Evolutionary conservation across 129 eudicot genomes (phyloP).

Genomic region (sunflower (Helianthus annuus)): HanXRQr2.0-SUNRISE NC_035435.2:24510728-24511227

Average conservation of each 20-base stretch:
- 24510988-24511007: conserved; percentile 79
- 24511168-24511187: too few species aligned
- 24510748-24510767: too few species aligned
- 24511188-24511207: too few species aligned
- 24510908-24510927: conserved; percentile 85
- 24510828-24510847: conserved; percentile 69
- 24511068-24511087: too few species aligned
- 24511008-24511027: conserved; percentile 82
- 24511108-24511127: too few species aligned
- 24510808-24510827: conserved; percentile 86
- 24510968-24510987: conserved; percentile 70
- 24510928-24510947: conserved; percentile 73
- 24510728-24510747: too few species aligned
- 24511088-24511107: too few species aligned
- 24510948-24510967: conserved; percentile 71
- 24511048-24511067: too few species aligned
- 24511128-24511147: too few species aligned
- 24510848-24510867: conserved; percentile 63
- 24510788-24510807: conserved; percentile 82
- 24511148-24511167: too few species aligned
- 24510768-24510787: too few species aligned
- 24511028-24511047: conserved; percentile 73
- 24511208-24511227: too few species aligned
- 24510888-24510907: conserved; percentile 80
- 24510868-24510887: conserved; percentile 71